Evolutionary conservation across 2,329 filamentous ascomycete species (phyloP), one percentile per base, ranked within the genome.

Genomic region (Penicillium janthinellum): DNA sequence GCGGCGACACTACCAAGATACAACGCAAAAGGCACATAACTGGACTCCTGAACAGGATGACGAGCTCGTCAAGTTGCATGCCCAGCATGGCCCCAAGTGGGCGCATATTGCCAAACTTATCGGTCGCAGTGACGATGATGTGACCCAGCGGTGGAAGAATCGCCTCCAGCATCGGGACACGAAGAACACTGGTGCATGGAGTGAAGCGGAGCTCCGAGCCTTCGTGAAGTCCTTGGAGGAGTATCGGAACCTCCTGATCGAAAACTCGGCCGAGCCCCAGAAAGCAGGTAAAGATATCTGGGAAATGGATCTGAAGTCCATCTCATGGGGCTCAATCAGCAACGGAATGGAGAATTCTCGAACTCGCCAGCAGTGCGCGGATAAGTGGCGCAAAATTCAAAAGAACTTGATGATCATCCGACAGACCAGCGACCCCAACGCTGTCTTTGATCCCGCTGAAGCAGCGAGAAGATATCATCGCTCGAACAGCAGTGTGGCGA

Each of bases 131-230:
- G 69, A 73, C 25, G 78, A 80, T 56, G 75, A 78, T 59, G 77
- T 79, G 20, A 72, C 73, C 5, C 77, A 79, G 60, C 66, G 77
- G 38, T 80, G 77, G 77, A 75, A 76, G 54, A 78, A 79, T 56
- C 71, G 70, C 44, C 70, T 80, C 5, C 69, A 77, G 57, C 72
- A 78, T 58, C 71, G 74, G 4, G 60, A 52, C 7, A 77, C 71
- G 7, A 73, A 74, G 70, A 72, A 70, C 5, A 59, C 53, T 15
- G 78, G 78, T 0, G 54, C 69, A 15, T 80, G 78, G 78, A 70
- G 67, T 2, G 66, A 66, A n/a, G 65, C 71, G 1, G 78, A 79
- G 59, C 52, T 70, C 5, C 50, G 42, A 4, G 52, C 56, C 8
- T 67, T 79, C n/a, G 60, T 71, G 17, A 52, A 70, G 4, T 67